A percentile compares a stretch with the other conserved stretches of the same genome.
Evolutionary conservation across 768 basidiomycete species (phyloP).

Genomic region (Amyloporia xantha): DNA sequence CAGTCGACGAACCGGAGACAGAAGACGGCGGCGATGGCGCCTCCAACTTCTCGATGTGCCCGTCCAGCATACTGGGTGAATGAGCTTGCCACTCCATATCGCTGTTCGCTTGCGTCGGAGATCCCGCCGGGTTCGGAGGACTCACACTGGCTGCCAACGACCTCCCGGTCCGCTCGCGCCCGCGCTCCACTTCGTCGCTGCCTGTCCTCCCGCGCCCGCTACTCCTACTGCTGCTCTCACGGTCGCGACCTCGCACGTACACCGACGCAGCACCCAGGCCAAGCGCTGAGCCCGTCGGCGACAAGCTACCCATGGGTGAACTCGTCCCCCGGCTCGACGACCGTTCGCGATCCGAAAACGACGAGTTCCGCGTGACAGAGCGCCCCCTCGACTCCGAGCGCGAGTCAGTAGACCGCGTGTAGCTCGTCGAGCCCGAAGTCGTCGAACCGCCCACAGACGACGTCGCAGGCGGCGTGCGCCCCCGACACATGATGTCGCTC

Average conservation of each 20-base stretch:
- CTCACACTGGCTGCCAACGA: conserved; percentile 33
- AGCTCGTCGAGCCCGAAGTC: conserved; percentile 24
- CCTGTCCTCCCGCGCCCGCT: conserved; percentile 1
- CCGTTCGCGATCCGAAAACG: conserved; percentile 45
- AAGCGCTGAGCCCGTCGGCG: conserved; percentile 25
- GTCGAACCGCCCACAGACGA: conserved; percentile 18
- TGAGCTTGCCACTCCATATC: conserved; percentile 13
- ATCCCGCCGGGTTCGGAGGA: conserved; percentile 28
- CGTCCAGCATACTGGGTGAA: conserved; percentile 12
- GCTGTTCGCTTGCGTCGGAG: conserved; percentile 15
- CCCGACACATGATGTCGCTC: conserved; percentile 14
- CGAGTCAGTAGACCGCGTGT: conserved; percentile 22
- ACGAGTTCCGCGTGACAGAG: conserved; percentile 47
- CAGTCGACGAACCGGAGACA: conserved; percentile 23
- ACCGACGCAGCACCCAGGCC: conserved; percentile 16
- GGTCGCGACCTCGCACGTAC: conserved; percentile 11
- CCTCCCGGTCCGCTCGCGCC: conserved; percentile 36
- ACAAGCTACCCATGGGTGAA: conserved; percentile 30
- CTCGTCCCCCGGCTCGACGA: conserved; percentile 30
- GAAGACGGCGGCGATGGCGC: conserved; percentile 17
- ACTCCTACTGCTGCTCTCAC: conserved; percentile 8
- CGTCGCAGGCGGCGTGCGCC: conserved; percentile 14
- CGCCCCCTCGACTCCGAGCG: conserved; percentile 39
- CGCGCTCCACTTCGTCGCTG: conserved; percentile 27
- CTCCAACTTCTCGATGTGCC: conserved; percentile 9